Conservation (phyloP, 192 early-diverging fungal species). For the Oehlia diaphana region DNA sequence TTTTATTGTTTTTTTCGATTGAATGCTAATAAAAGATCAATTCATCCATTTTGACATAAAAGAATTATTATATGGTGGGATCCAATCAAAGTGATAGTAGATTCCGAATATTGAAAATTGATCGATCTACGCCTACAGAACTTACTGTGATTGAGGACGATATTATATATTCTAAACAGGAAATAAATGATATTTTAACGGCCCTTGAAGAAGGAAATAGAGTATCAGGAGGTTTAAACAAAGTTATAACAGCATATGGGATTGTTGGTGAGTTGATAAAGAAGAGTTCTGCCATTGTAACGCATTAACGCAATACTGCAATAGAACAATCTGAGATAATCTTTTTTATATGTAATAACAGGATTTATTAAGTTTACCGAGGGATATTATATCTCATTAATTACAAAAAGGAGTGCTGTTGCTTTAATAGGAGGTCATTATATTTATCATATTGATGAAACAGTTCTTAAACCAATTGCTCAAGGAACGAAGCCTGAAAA, state of each 20-base stretch:
- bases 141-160: constrained; percentile 80
- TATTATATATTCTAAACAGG: constrained; percentile 67
- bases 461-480: constrained; percentile 72
- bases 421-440: constrained; percentile 94
- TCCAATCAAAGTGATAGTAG: constrained; percentile 72
- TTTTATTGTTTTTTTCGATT: not conserved
- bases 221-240: constrained; percentile 69
- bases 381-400: constrained; percentile 88
- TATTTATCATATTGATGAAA: constrained; percentile 95
- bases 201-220: constrained; percentile 81
- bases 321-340: no score
- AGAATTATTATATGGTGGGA: constrained; percentile 84
- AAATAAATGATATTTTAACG: constrained; percentile 70
- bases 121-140: constrained; percentile 68
- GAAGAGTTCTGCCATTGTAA: not conserved
- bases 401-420: constrained; percentile 81
- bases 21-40: not conserved
- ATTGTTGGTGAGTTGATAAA: constrained; percentile 57
- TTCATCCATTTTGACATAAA: not conserved
- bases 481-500: constrained; percentile 63
- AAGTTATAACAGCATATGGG: constrained; percentile 68
- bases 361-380: constrained; percentile 92
- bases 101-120: constrained; percentile 87
- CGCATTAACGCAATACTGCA: no score
- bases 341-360: constrained; percentile 20